Conservation (phyloP, 2,329 filamentous ascomycete species). For the Endoconidiophora laricicola region DNA sequence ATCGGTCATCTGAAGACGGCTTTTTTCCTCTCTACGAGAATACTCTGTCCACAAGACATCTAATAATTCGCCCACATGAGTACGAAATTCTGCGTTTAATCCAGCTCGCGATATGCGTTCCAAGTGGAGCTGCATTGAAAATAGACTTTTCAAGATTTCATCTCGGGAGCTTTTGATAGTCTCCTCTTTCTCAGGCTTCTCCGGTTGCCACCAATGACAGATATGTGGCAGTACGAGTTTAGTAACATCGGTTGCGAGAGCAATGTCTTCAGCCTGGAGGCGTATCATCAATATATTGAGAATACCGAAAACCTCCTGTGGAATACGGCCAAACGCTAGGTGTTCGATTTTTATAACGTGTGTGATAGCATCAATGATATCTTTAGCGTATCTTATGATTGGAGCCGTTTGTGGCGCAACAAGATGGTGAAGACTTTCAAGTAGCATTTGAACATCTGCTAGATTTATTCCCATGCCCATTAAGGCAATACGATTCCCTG, state of each 20-base stretch:
- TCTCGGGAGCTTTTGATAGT: slow-evolving; percentile 50
- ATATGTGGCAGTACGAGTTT: slow-evolving; percentile 52
- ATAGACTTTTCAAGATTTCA: slow-evolving; percentile 59
- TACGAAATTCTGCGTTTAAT: slow-evolving; percentile 22
- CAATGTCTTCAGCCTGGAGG: slow-evolving; percentile 50
- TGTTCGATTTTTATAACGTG: slow-evolving; percentile 42
- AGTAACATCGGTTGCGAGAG: slow-evolving; percentile 42
- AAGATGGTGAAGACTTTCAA: slow-evolving; percentile 50
- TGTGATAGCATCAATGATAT: background rate
- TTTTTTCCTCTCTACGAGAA: slow-evolving; percentile 48
- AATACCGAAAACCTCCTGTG: slow-evolving; percentile 57
- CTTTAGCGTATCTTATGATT: slow-evolving; percentile 19
- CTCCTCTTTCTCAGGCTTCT: slow-evolving; percentile 42
- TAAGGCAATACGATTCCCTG: slow-evolving; percentile 6
- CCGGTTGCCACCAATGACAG: slow-evolving; percentile 61
- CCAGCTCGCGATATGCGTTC: slow-evolving; percentile 35
- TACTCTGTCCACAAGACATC: slow-evolving; percentile 69
- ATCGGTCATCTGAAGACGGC: slow-evolving; percentile 64
- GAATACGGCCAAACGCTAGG: slow-evolving; percentile 43
- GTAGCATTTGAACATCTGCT: slow-evolving; percentile 28
- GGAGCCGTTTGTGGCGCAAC: slow-evolving; percentile 52
- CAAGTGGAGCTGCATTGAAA: slow-evolving; percentile 47
- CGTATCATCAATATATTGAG: slow-evolving; percentile 55
- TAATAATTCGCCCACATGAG: slow-evolving; percentile 45
- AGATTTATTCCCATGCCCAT: slow-evolving; percentile 13